Evolutionary conservation across 257 asterid species (phyloP).

Genomic region (Vinca minor): DNA sequence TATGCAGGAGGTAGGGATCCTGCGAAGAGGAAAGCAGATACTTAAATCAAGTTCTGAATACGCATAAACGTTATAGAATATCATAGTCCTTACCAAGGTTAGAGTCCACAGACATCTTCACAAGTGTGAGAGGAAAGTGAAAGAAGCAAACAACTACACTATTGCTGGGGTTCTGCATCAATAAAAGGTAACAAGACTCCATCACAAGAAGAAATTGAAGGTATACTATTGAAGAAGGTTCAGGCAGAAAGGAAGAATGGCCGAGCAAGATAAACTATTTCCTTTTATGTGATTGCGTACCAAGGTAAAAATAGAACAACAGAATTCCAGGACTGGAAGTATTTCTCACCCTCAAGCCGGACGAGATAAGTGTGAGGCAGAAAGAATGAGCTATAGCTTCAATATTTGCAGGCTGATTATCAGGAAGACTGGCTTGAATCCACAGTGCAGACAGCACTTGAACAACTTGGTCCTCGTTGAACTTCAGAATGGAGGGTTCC

Average conservation of each 20-base stretch:
- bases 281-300: not conserved
- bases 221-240: not conserved
- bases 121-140: conserved; percentile 71
- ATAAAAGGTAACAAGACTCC: conserved; percentile 11
- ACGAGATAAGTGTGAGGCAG: conserved; percentile 59
- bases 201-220: not conserved
- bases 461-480: conserved; percentile 77
- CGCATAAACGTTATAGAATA: not conserved
- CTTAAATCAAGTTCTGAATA: not conserved
- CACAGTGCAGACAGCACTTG: conserved; percentile 82
- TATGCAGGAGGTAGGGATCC: conserved; percentile 59
- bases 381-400: conserved; percentile 96
- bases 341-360: conserved; percentile 53
- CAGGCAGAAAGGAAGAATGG: not conserved
- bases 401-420: conserved; percentile 73
- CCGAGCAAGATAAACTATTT: not conserved
- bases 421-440: conserved; percentile 71
- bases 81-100: conserved; percentile 34
- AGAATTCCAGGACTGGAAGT: not conserved
- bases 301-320: not conserved
- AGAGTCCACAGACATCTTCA: conserved; percentile 63
- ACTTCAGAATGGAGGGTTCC: conserved; percentile 64
- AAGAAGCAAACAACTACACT: conserved; percentile 54
- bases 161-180: conserved; percentile 53
- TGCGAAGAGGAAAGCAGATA: conserved; percentile 27